Evolutionary conservation across 441 rosid species (phyloP).

Genomic region (Gossypium schwendimanii): DNA sequence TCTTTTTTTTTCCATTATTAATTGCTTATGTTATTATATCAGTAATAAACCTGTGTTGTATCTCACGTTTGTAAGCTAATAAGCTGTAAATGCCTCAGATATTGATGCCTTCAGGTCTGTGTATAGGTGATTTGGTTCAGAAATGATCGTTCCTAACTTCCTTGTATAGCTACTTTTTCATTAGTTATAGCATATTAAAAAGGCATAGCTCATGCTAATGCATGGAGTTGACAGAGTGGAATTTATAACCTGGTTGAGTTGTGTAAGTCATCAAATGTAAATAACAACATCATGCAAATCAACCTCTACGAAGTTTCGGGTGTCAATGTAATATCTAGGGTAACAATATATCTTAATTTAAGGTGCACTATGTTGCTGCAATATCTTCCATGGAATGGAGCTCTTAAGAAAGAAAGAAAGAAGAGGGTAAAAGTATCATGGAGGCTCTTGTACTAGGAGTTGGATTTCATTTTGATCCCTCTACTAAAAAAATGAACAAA

Average conservation of each 20-base stretch:
- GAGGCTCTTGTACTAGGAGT: no score
- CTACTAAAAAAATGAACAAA: no score
- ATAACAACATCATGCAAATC: neutral
- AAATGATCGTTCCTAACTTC: neutral
- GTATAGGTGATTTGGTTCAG: neutral
- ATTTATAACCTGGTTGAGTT: neutral
- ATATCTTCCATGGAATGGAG: neutral
- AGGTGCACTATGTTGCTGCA: neutral
- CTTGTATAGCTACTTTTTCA: neutral
- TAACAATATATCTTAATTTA: neutral
- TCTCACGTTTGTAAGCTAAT: neutral
- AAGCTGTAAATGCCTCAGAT: neutral
- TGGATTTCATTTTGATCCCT: no score
- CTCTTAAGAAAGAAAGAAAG: neutral
- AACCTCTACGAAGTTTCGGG: neutral
- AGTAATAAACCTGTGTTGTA: neutral
- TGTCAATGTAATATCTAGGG: neutral
- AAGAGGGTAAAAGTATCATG: neutral
- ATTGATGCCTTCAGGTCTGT: neutral
- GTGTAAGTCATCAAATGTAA: neutral
- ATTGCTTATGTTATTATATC: neutral
- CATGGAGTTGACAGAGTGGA: neutral
- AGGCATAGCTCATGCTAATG: neutral
- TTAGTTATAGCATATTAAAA: neutral
- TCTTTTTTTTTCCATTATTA: neutral